phyloP scores from a whole-genome alignment of 371 early-diverging fungal genomes.

The Actinomucor elegans region DNA sequence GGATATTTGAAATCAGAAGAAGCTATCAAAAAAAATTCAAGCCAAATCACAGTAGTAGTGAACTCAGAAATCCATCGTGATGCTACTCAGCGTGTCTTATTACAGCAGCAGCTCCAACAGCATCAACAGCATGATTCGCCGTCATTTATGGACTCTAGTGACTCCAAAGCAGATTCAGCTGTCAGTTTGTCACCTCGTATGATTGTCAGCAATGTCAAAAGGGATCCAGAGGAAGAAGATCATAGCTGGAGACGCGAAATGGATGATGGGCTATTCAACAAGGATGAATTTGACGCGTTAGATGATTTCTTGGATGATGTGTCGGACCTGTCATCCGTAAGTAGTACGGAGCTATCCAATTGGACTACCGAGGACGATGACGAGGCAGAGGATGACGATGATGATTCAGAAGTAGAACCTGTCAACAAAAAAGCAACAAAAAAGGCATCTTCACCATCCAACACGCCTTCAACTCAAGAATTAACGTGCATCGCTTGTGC shows the following conservation, averaged over 20 bases:
- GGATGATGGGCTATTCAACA: conserved; percentile 14
- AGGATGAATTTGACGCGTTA: conserved; percentile 3
- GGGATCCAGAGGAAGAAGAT: conserved; percentile 9
- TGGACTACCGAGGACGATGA: conserved; percentile 13
- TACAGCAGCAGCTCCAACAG: conserved; percentile 10
- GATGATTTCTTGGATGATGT: conserved; percentile 40
- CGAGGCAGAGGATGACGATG: not conserved
- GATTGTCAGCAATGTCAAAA: not conserved
- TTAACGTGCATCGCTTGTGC: conserved; percentile 38
- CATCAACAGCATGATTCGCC: conserved; percentile 4
- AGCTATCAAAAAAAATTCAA: not conserved
- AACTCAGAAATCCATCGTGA: conserved; percentile 16
- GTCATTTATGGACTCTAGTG: conserved; percentile 6
- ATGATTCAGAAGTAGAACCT: conserved; percentile 21
- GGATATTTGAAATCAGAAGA: conserved; percentile 16
- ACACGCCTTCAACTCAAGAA: conserved; percentile 17
- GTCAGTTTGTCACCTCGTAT: conserved; percentile 35
- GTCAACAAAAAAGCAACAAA: not conserved
- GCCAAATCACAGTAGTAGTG: conserved; percentile 23
- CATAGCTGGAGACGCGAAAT: conserved; percentile 11
- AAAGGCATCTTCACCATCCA: not conserved
- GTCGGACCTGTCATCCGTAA: conserved; percentile 45
- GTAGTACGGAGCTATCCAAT: conserved; percentile 23
- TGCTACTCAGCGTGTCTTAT: conserved; percentile 1
- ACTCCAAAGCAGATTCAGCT: conserved; percentile 45